Evolutionary conservation across 2,329 filamentous ascomycete genomes (phyloP).

Genomic region (Grosmannia huntii): DNA sequence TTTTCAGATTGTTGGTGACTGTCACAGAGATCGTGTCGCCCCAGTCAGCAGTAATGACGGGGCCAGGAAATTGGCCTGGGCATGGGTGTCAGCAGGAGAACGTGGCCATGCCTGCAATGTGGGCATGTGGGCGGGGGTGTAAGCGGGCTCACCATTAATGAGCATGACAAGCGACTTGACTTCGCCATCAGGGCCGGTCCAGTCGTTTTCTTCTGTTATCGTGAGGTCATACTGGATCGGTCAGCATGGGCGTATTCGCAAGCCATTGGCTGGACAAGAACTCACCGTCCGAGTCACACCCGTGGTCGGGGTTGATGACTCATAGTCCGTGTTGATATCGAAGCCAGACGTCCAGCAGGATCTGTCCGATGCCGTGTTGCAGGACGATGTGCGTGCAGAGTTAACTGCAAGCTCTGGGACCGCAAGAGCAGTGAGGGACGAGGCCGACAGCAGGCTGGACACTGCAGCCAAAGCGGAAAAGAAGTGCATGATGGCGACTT

Average conservation of each 20-base stretch:
- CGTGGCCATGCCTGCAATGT: no score
- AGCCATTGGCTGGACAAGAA: not conserved
- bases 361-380: not conserved
- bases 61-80: slow-evolving; percentile 7
- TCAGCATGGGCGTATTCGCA: not conserved
- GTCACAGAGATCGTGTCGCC: slow-evolving; percentile 11
- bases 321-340: slow-evolving; percentile 13
- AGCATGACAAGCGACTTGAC: slow-evolving; percentile 9
- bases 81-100: not conserved
- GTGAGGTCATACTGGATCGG: slow-evolving; percentile 8
- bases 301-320: slow-evolving; percentile 6
- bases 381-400: not conserved
- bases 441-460: slow-evolving; percentile 4
- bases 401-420: not conserved
- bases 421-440: not conserved
- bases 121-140: not conserved
- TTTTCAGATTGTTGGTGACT: slow-evolving; percentile 11
- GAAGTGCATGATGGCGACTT: slow-evolving; percentile 1
- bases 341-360: not conserved
- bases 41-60: slow-evolving; percentile 12
- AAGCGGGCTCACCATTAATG: slow-evolving; percentile 9
- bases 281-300: slow-evolving; percentile 6
- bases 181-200: slow-evolving; percentile 10
- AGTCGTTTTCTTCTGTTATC: slow-evolving; percentile 9
- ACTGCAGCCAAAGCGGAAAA: slow-evolving; percentile 5